These are phyloP conservation scores for Pleurotus sapidus DNA, from an alignment of 768 basidiomycete genomes.

Conservation along the genomic window DNA sequence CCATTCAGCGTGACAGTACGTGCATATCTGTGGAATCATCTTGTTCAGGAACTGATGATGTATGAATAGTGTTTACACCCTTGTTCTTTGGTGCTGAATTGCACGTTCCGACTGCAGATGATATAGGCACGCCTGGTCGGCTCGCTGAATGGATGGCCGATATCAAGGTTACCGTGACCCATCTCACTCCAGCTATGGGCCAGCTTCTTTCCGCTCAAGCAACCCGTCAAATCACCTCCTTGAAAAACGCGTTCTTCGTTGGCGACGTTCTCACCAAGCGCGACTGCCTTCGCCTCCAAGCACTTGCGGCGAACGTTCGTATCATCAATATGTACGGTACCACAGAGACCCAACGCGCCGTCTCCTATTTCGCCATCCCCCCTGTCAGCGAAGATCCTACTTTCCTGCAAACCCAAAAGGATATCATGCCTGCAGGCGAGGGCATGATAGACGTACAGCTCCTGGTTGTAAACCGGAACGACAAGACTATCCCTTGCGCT, in stretches of 20 bases:
- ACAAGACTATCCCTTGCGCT: conserved; percentile 82
- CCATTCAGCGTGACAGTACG: conserved; percentile 98
- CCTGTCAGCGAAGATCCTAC: conserved; percentile 80
- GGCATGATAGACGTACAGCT: conserved; percentile 99
- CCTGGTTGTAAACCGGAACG: conserved; percentile 88
- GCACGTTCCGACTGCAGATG: conserved; percentile 94
- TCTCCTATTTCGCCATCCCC: conserved; percentile 94
- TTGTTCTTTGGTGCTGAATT: conserved; percentile 95
- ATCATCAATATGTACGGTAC: conserved; percentile 99
- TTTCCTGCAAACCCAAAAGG: conserved; percentile 92
- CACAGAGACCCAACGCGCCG: conserved; percentile 98
- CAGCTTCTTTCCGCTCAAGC: conserved; percentile 83
- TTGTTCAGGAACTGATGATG: conserved; percentile 3
- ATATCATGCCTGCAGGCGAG: conserved; percentile 95
- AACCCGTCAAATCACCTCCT: conserved; percentile 85
- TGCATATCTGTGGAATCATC: conserved; percentile 12
- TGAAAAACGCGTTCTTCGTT: conserved; percentile 94
- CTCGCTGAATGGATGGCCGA: conserved; percentile 99
- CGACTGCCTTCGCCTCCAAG: conserved; percentile 91
- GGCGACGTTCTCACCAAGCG: conserved; percentile 99
- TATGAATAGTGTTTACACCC: conserved; percentile 85
- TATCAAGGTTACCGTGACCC: conserved; percentile 89
- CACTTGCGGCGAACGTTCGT: conserved; percentile 85
- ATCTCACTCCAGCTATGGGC: conserved; percentile 98
- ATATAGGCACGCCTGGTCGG: conserved; percentile 94